A percentile compares a stretch with the other conserved stretches of the same genome.
These are phyloP conservation scores for Ochetophila trinervis DNA, from an alignment of 306 rosid genomes.

Conservation along the genomic window DNA sequence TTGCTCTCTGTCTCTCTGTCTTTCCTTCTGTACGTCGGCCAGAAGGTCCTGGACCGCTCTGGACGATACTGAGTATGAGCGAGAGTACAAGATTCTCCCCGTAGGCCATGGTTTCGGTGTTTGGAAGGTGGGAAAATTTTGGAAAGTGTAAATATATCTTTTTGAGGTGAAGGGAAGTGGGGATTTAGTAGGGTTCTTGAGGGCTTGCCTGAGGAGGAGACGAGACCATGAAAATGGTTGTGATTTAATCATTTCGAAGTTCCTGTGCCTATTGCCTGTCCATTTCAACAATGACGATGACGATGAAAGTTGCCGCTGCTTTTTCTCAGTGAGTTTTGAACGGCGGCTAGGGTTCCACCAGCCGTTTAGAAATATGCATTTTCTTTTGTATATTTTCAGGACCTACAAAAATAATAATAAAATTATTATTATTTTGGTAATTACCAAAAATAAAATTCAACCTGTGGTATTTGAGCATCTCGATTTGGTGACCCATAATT, in stretches of 20 bases:
- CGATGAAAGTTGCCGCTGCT: too few relatives aligned
- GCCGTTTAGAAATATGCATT: too few relatives aligned
- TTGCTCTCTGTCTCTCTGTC: constrained; percentile 54
- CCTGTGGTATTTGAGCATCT: too few relatives aligned
- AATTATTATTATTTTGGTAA: too few relatives aligned
- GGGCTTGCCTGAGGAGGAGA: constrained; percentile 35
- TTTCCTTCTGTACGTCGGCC: constrained; percentile 60
- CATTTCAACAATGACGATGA: constrained; percentile 1
- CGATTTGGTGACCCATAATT: too few relatives aligned
- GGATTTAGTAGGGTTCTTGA: constrained; percentile 29
- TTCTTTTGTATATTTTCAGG: too few relatives aligned
- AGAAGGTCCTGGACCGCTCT: constrained; percentile 48
- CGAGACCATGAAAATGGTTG: constrained; percentile 44
- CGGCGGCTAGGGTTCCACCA: too few relatives aligned
- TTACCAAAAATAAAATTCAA: too few relatives aligned
- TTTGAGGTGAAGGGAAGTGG: constrained; percentile 12
- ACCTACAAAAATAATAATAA: too few relatives aligned
- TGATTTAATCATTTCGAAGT: constrained; percentile 24
- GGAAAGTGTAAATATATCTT: constrained; percentile 15
- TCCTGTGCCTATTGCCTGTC: background rate
- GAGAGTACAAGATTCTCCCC: constrained; percentile 34
- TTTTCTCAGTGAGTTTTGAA: too few relatives aligned
- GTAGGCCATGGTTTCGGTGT: constrained; percentile 12
- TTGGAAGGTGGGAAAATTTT: constrained; percentile 18
- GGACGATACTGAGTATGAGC: constrained; percentile 1